Evolutionary conservation across 2,329 filamentous ascomycete species (phyloP), one percentile per base, ranked within the genome.

Genomic region (Aspergillus felis): DNA sequence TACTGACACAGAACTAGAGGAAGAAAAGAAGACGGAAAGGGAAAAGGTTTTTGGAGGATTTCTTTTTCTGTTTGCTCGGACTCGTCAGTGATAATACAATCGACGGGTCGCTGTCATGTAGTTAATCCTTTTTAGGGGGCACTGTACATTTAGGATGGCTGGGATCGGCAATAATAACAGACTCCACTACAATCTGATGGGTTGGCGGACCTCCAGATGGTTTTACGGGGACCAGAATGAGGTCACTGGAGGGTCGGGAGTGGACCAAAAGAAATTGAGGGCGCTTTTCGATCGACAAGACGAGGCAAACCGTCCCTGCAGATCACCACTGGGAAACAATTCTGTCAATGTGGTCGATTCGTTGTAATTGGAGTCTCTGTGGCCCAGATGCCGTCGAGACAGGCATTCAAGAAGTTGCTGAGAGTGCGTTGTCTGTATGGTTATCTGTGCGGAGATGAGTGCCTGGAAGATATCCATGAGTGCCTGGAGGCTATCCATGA

Each of bases 161-260:
- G 60, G 61, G 55, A 63, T 20, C 22, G 41, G 41, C 14, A 44
- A 44, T 44, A 22, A 57, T 54, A 51, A 60, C 50, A 52, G 52
- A 44, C 41, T 51, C 42, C 57, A 51, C 59, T 52, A 57, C 54
- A 54, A 49, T 49, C 57, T 60, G 38, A 53, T 60, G 50, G 60
- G 51, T 46, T 57, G 42, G 55, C 32, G 55, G 46, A 51, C 52
- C 56, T 51, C 59, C 55, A 42, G 57, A 60, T 51, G 51, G 57
- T 47, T 56, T 51, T 57, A 49, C 29, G 46, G 53, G 55, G 50
- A 56, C 52, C 53, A 38, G 47, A 52, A 63, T 64, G 63, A 64
- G 61, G 63, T 65, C 61, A 64, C 61, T 32, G 53, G 50, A 57
- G 50, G 50, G 54, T 49, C 49, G 42, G 51, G 17, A 61, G 53